phyloP scores from a whole-genome alignment of 805 yeast genomes.

The Pichia membranifaciens region DNA sequence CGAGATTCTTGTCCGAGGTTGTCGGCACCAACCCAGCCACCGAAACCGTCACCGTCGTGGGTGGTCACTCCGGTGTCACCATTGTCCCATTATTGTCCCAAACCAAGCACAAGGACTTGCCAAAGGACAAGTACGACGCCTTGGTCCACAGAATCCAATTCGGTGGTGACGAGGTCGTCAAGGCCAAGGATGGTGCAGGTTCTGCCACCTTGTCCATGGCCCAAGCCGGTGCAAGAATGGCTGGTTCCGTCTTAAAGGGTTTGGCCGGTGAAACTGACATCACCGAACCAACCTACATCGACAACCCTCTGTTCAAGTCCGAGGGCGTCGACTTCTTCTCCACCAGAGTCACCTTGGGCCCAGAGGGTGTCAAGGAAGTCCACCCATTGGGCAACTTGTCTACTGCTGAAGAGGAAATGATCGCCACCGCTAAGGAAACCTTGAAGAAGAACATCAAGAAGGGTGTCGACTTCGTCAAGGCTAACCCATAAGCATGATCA shows the following conservation, averaged over 20 bases:
- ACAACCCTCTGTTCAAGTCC: slow-evolving; percentile 70
- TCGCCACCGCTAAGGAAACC: slow-evolving; percentile 80
- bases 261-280: slow-evolving; percentile 39
- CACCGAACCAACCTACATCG: slow-evolving; percentile 54
- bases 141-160: slow-evolving; percentile 87
- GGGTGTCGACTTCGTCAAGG: slow-evolving; percentile 83
- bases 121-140: slow-evolving; percentile 58
- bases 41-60: slow-evolving; percentile 82
- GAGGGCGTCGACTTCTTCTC: slow-evolving; percentile 98
- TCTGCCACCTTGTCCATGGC: slow-evolving; percentile 86
- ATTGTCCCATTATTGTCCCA: slow-evolving; percentile 90
- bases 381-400: slow-evolving; percentile 72
- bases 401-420: slow-evolving; percentile 77
- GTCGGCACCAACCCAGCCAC: slow-evolving; percentile 68
- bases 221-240: slow-evolving; percentile 73
- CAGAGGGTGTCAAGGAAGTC: slow-evolving; percentile 77
- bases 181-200: slow-evolving; percentile 80
- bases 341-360: slow-evolving; percentile 88
- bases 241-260: slow-evolving; percentile 58
- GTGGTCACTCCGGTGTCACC: slow-evolving; percentile 97
- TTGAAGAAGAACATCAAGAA: slow-evolving; percentile 85
- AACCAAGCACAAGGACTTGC: slow-evolving; percentile 60
- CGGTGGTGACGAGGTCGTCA: slow-evolving; percentile 86
- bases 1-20: slow-evolving; percentile 70
- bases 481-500: slow-evolving; percentile 46